Evolutionary conservation across 2,329 filamentous ascomycete genomes (phyloP), one percentile per base, ranked within the genome.

Genomic region (Claviceps purpurea): DNA sequence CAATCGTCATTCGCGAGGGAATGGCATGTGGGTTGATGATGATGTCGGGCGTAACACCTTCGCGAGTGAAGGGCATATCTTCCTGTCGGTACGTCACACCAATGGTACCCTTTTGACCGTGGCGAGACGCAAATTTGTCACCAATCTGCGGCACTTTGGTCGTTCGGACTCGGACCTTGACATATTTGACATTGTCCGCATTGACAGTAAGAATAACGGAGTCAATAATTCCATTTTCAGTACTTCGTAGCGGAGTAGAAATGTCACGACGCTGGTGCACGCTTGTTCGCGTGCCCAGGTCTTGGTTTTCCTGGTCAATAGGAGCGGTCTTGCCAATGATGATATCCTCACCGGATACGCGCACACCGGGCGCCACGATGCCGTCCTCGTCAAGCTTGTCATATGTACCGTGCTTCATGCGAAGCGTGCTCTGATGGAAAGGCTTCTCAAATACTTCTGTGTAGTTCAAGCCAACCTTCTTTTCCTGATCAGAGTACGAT

Each of bases 11-110:
- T 81, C 93, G 93, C 52, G 93, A 98, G 0, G 93, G 93, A 79
- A 98, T 98, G 65, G 93, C 94, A 77, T 98, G 93, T 1, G 93
- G 93, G 70, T 98, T 98, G 76, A 98, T 97, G 69, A 98, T 96
- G 57, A 98, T 78, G 69, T 98, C 94, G 0, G 94, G 93, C 0
- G 85, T 86, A 50, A 98, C 79, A 61, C 94, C 93, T 66, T 97
- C 89, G 40, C 82, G 76, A 3, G 89, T 93, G 69, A 98, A 98
- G 0, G 94, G 94, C 94, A 98, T 98, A 64, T 98, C 94, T 69
- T 98, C 93, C 61, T 95, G 88, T 49, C 91, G 83, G 70, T 94
- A 98, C 1, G 93, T 97, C 58, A 98, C 91, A 81, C 94, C 94
- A 64, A 98, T 96, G 1, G 93, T 98, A 73, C 93, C 93, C 72